phyloP scores from a whole-genome alignment of 495 filamentous ascomycete genomes.

The Coniosporium apollinis region DNA sequence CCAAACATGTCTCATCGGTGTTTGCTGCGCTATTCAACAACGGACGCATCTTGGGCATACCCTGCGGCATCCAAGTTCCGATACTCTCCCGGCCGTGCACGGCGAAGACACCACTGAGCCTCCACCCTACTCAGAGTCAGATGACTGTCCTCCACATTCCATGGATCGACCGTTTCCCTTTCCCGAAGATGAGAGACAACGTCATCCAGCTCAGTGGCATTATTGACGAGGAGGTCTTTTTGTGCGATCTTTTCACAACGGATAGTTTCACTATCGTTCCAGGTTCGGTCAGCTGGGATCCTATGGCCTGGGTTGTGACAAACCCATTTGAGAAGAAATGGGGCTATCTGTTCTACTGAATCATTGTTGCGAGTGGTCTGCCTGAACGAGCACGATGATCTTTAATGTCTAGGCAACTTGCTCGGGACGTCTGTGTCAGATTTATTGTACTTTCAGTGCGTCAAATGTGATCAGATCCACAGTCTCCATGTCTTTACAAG shows the following conservation, averaged over 20 bases:
- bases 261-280: slow-evolving; percentile 8
- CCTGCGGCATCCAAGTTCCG: slow-evolving; percentile 5
- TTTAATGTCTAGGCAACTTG: too few relatives aligned
- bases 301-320: slow-evolving; percentile 7
- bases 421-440: too few relatives aligned
- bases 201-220: slow-evolving; percentile 8
- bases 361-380: too few relatives aligned
- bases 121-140: slow-evolving; percentile 9
- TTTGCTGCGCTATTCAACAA: slow-evolving; percentile 9
- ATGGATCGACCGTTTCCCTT: slow-evolving; percentile 11
- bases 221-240: slow-evolving; percentile 10
- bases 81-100: slow-evolving; percentile 3
- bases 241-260: slow-evolving; percentile 6
- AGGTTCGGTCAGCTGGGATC: slow-evolving; percentile 11
- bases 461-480: too few relatives aligned
- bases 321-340: slow-evolving; percentile 11
- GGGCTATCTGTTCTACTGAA: slow-evolving; percentile 10
- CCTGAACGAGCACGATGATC: too few relatives aligned
- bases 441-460: too few relatives aligned
- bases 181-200: slow-evolving; percentile 9
- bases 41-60: slow-evolving; percentile 8
- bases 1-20: too few relatives aligned
- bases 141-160: slow-evolving; percentile 5
- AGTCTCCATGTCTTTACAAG: too few relatives aligned
- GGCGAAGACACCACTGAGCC: slow-evolving; percentile 1